Evolutionary conservation across 2,329 filamentous ascomycete species (phyloP), one percentile per base, ranked within the genome.

Genomic region (Aspergillus udagawae): DNA sequence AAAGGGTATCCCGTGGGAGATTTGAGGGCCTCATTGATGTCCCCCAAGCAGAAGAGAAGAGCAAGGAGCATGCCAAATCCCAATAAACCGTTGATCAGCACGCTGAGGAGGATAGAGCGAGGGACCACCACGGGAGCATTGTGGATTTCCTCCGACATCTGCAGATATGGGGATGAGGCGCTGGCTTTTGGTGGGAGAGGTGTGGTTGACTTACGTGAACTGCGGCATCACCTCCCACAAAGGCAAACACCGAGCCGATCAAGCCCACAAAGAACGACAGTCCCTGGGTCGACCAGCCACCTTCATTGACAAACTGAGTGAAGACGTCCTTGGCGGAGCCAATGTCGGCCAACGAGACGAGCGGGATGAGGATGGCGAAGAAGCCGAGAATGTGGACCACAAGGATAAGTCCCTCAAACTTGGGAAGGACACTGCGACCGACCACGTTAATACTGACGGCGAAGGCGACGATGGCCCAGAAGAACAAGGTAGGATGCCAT

Each of bases 311-410:
- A 44, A 66, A 68, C 2, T 54, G 49, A 0, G 45, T 51, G 50
- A 68, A 70, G 10, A 70, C 65, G 17, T 63, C 56, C 17, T 54
- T 20, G 20, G 58, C 49, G 29, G 44, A 23, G 12, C 44, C 44
- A 23, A 25, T 47, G 1, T 76, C 73, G 0, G 75, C 74, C 51
- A 79, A 68, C 1, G 74, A 70, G 59, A 75, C 71, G 3, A 82
- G 66, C 0, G 77, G 73, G n/a, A 82, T 77, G 8, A 83, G 66
- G 53, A 82, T 78, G 0, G 75, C 80, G 56, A 83, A 80, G 64
- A 83, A 80, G 4, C 80, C 81, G 17, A 79, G 65, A 17, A 83
- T 69, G 54, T 83, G 81, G 3, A 83, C 65, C 25, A 80, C 73
- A 6, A 82, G 68, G 20, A 81, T 71, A 10, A 79, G 62, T 1